A percentile compares a stretch with the other conserved stretches of the same genome.
Conservation (phyloP, 768 basidiomycete species). For the Agrocybe pediades region DNA sequence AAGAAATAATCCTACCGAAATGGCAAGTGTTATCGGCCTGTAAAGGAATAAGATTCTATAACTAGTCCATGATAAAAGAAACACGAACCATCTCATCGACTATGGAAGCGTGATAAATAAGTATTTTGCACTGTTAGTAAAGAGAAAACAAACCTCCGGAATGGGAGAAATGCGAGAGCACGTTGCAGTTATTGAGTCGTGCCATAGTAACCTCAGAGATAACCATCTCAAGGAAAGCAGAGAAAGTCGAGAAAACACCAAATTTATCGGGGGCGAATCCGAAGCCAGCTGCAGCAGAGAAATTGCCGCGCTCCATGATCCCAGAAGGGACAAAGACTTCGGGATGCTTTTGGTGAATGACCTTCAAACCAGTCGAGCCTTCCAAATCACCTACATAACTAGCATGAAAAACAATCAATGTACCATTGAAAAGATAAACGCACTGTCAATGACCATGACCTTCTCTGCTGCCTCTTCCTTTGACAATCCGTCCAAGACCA, state of each 20-base stretch:
- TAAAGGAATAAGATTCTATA: neutral
- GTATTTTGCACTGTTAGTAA: slow-evolving; percentile 6
- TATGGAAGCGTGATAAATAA: slow-evolving; percentile 20
- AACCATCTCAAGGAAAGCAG: slow-evolving; percentile 91
- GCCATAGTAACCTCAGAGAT: slow-evolving; percentile 92
- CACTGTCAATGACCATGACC: slow-evolving; percentile 88
- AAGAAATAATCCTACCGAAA: slow-evolving; percentile 28
- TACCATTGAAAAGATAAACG: slow-evolving; percentile 24
- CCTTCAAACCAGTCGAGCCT: slow-evolving; percentile 87
- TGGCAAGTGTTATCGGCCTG: slow-evolving; percentile 51
- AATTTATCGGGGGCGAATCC: slow-evolving; percentile 82
- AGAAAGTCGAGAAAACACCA: slow-evolving; percentile 90
- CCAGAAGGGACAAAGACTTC: slow-evolving; percentile 87
- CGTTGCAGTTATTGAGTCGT: slow-evolving; percentile 86
- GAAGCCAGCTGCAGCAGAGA: slow-evolving; percentile 84
- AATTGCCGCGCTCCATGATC: slow-evolving; percentile 86
- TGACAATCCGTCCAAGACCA: slow-evolving; percentile 71
- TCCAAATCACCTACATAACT: slow-evolving; percentile 67
- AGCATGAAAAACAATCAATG: slow-evolving; percentile 8
- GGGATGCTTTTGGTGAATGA: slow-evolving; percentile 87
- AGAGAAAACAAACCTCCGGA: slow-evolving; percentile 64
- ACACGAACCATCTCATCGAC: slow-evolving; percentile 60
- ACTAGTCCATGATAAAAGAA: neutral
- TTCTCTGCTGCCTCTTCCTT: slow-evolving; percentile 78
- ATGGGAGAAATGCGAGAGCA: slow-evolving; percentile 88